These are phyloP conservation scores for Cordyceps tenuipes DNA, from an alignment of 2,329 filamentous ascomycete genomes.

Conservation along the genomic window DNA sequence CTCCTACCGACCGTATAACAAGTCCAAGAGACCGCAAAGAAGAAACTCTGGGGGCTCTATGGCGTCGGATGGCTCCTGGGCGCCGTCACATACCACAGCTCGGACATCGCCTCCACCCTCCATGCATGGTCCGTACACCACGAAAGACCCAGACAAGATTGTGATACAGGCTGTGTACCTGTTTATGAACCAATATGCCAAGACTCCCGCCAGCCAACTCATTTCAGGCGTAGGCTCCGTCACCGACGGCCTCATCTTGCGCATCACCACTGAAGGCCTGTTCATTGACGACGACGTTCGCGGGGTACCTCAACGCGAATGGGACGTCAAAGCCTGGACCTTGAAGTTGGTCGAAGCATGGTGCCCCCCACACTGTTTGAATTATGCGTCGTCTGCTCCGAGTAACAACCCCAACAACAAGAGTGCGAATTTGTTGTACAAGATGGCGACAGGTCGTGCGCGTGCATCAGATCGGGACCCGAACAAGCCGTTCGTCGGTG, in stretches of 20 bases:
- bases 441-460: slow-evolving; percentile 37
- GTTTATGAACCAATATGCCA: slow-evolving; percentile 82
- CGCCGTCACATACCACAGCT: slow-evolving; percentile 73
- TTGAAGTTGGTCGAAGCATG: slow-evolving; percentile 87
- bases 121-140: slow-evolving; percentile 69
- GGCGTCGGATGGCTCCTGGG: slow-evolving; percentile 79
- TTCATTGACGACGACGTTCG: slow-evolving; percentile 97
- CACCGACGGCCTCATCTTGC: slow-evolving; percentile 84
- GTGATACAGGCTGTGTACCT: slow-evolving; percentile 88
- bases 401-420: slow-evolving; percentile 31
- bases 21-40: slow-evolving; percentile 48
- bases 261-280: slow-evolving; percentile 86
- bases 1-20: slow-evolving; percentile 72
- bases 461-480: slow-evolving; percentile 41
- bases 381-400: slow-evolving; percentile 30
- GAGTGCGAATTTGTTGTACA: slow-evolving; percentile 37
- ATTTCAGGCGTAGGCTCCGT: slow-evolving; percentile 76
- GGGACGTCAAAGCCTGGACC: slow-evolving; percentile 98
- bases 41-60: slow-evolving; percentile 61
- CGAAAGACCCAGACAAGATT: slow-evolving; percentile 91
- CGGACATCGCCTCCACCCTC: slow-evolving; percentile 78
- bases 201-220: slow-evolving; percentile 84
- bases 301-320: slow-evolving; percentile 87
- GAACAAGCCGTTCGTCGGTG: slow-evolving; percentile 46
- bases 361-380: slow-evolving; percentile 59